Evolutionary conservation across 2,329 filamentous ascomycete genomes (phyloP).

Genomic region (Alternaria dauci): DNA sequence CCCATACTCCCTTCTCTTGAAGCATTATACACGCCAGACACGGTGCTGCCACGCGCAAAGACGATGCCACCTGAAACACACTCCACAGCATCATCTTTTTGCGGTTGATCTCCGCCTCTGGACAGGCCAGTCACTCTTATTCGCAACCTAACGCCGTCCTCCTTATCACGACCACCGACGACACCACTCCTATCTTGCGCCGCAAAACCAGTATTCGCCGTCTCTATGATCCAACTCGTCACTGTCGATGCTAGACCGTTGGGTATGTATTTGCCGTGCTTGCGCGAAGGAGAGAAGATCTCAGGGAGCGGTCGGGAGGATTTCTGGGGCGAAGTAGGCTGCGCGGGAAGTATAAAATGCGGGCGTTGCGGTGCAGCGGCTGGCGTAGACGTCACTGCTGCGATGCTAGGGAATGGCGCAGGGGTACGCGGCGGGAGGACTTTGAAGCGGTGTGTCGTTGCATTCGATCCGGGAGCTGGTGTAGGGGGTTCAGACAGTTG

Average conservation of each 20-base stretch:
- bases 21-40: constrained; percentile 25
- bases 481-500: constrained; percentile 15
- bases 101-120: neutral
- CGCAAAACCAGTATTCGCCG: constrained; percentile 35
- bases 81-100: constrained; percentile 16
- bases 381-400: constrained; percentile 8
- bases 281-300: constrained; percentile 63
- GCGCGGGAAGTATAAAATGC: constrained; percentile 50
- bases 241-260: constrained; percentile 60
- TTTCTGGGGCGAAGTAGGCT: constrained; percentile 38
- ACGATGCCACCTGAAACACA: constrained; percentile 33
- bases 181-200: constrained; percentile 22
- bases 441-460: constrained; percentile 39
- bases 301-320: constrained; percentile 56
- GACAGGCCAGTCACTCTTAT: constrained; percentile 13
- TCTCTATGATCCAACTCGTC: constrained; percentile 61
- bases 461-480: constrained; percentile 15
- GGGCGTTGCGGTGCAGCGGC: constrained; percentile 38
- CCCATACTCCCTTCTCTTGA: constrained; percentile 11
- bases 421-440: constrained; percentile 28
- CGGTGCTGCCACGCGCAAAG: constrained; percentile 31
- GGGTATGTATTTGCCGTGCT: constrained; percentile 59
- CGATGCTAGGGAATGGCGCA: constrained; percentile 16
- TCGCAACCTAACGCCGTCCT: constrained; percentile 37
- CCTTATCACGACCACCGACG: constrained; percentile 28